These are phyloP conservation scores for Clathrospora elynae DNA, from an alignment of 2,329 filamentous ascomycete species.

Conservation along the genomic window DNA sequence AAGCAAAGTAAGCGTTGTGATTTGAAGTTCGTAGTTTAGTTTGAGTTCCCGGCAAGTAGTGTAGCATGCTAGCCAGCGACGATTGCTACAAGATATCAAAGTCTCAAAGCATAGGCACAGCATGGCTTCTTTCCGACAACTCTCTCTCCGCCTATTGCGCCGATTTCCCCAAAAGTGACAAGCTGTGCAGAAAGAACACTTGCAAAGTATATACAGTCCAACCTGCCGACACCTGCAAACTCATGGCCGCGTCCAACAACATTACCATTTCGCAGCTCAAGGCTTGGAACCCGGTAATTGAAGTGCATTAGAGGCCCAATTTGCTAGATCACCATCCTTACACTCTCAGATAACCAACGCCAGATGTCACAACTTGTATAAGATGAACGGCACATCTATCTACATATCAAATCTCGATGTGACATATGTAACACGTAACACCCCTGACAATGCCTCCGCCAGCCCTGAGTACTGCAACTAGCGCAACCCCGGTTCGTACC, in stretches of 20 bases:
- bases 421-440: not conserved
- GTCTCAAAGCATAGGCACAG: constrained; percentile 5
- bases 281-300: not conserved
- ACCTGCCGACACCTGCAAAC: constrained; percentile 1
- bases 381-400: not conserved
- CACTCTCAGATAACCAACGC: not conserved
- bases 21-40: too few relatives aligned
- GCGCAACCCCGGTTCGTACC: not conserved
- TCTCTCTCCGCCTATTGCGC: constrained; percentile 3
- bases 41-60: too few relatives aligned
- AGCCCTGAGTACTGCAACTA: not conserved
- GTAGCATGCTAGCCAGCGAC: not conserved
- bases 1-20: too few relatives aligned
- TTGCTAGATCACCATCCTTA: not conserved
- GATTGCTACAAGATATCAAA: not conserved
- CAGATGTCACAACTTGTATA: not conserved
- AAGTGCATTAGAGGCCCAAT: not conserved
- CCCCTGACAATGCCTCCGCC: not conserved
- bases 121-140: constrained; percentile 8
- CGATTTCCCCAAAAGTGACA: constrained; percentile 1
- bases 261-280: constrained; percentile 9
- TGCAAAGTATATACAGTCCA: constrained; percentile 6
- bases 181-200: constrained; percentile 5
- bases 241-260: not conserved
- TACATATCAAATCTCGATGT: not conserved